Evolutionary conservation across 2,329 filamentous ascomycete genomes (phyloP), one percentile per base, ranked within the genome.

Genomic region (Monosporascus sp.): DNA sequence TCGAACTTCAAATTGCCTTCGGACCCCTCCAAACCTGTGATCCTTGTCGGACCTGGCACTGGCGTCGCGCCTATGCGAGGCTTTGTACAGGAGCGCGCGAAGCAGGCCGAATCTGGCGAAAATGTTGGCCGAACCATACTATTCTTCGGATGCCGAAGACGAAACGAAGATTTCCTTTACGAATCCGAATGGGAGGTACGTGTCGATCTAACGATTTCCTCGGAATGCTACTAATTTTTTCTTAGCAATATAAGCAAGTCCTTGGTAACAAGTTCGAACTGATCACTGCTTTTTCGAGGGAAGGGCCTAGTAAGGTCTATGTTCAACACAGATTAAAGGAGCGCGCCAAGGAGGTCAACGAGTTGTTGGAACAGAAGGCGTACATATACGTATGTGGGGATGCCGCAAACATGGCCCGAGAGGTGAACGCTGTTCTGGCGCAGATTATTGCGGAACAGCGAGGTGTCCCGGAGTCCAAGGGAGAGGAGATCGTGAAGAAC

Each of bases 1-100:
- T 97, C 94, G 60, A 99, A 97, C 78, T 99, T 99, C 84, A 97
- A 97, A 78, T 84, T 99, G 31, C 94, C 94, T 8, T 97, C 94
- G 17, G 92, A 99, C 66, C 91, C 94, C 4, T 84, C 88, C 48
- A 96, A 95, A 75, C 94, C 94, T 31, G 79, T 99, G 64, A 96
- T 99, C 71, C 92, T 97, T 86, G 85, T 97, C 63, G 94, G 94
- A 24, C 94, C 94, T 14, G 94, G 94, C 68, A 97, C 94, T 51
- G 94, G 94, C 78, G 91, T 97, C 52, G 94, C 94, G 26, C 94
- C 94, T 19, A 97, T 99, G 85, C 87, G 94, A 61, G 94, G 82
- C 7, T 99, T 99, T 69, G 81, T 99, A 9, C 94, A 97, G 69
- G 94, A 99, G 73, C 85, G 94, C 63, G 91, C 90, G 51, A 88